Evolutionary conservation across 768 basidiomycete genomes (phyloP).

Genomic region (Favolaschia claudopus): DNA sequence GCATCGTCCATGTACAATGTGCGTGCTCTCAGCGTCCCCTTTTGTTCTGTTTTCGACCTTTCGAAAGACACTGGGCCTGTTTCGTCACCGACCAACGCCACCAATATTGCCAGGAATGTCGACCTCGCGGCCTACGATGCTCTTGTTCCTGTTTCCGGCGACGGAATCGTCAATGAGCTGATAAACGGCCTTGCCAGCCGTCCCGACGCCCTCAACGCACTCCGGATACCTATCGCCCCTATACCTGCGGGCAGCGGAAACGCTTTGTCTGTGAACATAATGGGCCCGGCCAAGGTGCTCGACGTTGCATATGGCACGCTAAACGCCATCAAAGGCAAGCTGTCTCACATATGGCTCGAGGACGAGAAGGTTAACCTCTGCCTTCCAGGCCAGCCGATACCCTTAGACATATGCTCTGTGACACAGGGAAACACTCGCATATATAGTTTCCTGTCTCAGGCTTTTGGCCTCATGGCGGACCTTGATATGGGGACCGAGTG

Average conservation of each 20-base stretch:
- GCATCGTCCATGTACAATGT: constrained; percentile 55
- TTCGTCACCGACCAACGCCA: constrained; percentile 50
- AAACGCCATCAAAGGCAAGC: constrained; percentile 64
- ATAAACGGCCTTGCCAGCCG: constrained; percentile 64
- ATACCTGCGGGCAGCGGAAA: constrained; percentile 68
- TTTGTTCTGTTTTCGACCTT: neutral
- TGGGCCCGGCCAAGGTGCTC: constrained; percentile 56
- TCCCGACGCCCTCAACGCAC: constrained; percentile 48
- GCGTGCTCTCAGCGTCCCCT: constrained; percentile 25
- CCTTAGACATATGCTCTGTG: constrained; percentile 63
- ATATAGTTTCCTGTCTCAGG: constrained; percentile 65
- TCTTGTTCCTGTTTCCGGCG: constrained; percentile 62
- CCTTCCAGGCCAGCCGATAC: constrained; percentile 54
- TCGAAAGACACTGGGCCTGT: constrained; percentile 21
- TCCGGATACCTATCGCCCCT: constrained; percentile 58
- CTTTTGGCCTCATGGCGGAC: constrained; percentile 68
- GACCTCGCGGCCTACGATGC: constrained; percentile 55
- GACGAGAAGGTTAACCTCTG: neutral
- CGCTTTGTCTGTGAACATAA: constrained; percentile 60
- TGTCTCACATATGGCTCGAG: neutral
- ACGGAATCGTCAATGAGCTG: constrained; percentile 66
- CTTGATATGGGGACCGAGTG: constrained; percentile 68
- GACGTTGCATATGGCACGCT: constrained; percentile 59
- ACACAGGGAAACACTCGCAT: constrained; percentile 51
- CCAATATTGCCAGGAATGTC: constrained; percentile 49